Base-by-base conservation (phyloP, 2,329 filamentous ascomycete species). In the Diplodia scrobiculata region DNA sequence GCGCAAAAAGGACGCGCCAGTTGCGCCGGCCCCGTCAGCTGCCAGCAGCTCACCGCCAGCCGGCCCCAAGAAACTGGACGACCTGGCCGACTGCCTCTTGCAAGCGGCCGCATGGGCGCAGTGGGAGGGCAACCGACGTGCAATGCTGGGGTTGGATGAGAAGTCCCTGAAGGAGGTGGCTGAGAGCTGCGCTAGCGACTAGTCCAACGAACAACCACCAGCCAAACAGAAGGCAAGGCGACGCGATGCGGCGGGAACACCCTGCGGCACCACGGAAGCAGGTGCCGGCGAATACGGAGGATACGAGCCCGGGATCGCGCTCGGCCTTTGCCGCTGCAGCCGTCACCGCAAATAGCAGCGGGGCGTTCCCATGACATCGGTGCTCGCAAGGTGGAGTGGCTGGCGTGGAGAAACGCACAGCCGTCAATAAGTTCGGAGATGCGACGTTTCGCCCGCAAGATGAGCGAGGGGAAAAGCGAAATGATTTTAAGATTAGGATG, bases 81-180 rank as follows among this genome's bases (percentile, higher is more conserved):
- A 96, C 79, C 78, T 96, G 59, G 89, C 91, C 0, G 91, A 96
- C 79, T 90, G 88, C 73, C 78, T 95, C 29, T 75, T 95, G 64
- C 91, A 96, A 75, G 91, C 87, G 1, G 82, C 91, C 67, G 88
- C 90, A 2, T 94, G 90, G 87, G 76, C 91, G 45, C 83, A 87
- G 68, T 96, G 91, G 91, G 86, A 92, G 73, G 79, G 82, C 70
- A 90, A 90, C 70, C 68, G 76, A 21, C 48, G 66, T 27, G 65
- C 66, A 54, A 68, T 74, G 67, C 51, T 68, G 27, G 69, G 70
- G 27, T 48, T 67, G 66, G 58, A 45, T 3, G 66, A 64, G 19
- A 21, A 17, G 13, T 32, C 47, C 50, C 50, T 67, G 51, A 66
- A 45, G 54, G 53, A 45, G 45, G 48, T 66, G 32, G 64, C 53